Evolutionary conservation across 2,329 filamentous ascomycete genomes (phyloP).

Genomic region (Calonectria pauciramosa): DNA sequence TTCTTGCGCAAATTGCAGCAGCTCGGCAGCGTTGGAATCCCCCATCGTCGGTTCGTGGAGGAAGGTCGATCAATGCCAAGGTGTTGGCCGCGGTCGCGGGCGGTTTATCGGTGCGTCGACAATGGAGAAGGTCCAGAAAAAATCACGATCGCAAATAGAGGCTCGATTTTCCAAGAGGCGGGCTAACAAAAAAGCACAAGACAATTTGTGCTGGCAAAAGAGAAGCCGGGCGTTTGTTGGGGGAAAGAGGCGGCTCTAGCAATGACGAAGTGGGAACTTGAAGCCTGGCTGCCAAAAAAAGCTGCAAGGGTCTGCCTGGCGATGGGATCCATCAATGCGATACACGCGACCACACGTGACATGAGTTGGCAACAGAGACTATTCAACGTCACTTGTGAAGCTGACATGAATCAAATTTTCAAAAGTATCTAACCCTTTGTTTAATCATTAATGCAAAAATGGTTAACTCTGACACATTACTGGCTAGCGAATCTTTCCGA

Average conservation of each 20-base stretch:
- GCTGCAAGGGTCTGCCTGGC: slow-evolving; percentile 3
- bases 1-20: slow-evolving; percentile 67
- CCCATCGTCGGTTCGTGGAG: slow-evolving; percentile 42
- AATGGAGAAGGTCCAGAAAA: neutral
- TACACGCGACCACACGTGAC: slow-evolving; percentile 25
- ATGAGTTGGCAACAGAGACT: neutral
- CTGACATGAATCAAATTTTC: neutral
- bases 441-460: neutral
- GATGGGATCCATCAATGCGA: neutral
- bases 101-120: neutral
- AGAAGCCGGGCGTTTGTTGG: neutral
- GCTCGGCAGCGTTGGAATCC: slow-evolving; percentile 59
- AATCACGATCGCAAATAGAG: neutral
- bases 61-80: neutral
- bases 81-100: neutral
- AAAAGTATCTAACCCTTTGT: neutral
- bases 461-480: neutral
- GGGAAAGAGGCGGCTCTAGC: neutral
- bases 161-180: neutral
- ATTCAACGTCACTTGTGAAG: neutral
- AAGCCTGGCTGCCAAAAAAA: neutral
- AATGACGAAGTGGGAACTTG: neutral
- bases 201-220: slow-evolving; percentile 1
- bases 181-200: neutral
- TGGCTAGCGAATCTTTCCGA: neutral